phyloP scores from a whole-genome alignment of 176 grass and related monocot genomes.

The Zizania latifolia region DNA sequence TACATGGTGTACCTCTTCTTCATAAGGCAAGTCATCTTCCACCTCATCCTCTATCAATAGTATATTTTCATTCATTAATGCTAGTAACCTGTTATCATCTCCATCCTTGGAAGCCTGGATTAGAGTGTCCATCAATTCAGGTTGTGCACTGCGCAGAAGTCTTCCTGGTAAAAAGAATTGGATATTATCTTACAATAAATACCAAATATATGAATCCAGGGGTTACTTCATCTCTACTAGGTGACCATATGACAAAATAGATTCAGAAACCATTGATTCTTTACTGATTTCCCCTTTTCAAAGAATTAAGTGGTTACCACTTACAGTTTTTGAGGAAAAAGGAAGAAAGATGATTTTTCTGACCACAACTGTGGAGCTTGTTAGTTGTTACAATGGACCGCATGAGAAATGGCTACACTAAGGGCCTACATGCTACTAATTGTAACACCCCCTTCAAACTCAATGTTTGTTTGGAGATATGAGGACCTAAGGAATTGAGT shows the following conservation, averaged over 20 bases:
- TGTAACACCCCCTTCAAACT: too few species aligned
- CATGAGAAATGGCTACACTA: background rate
- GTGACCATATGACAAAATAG: background rate
- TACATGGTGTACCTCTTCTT: constrained; percentile 45
- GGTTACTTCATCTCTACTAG: background rate
- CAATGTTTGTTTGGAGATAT: background rate
- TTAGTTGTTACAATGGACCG: background rate
- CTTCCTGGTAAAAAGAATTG: constrained; percentile 50
- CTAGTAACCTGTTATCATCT: constrained; percentile 46
- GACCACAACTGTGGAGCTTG: background rate
- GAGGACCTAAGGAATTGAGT: background rate
- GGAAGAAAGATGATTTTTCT: too few species aligned
- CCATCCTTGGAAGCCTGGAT: constrained; percentile 83
- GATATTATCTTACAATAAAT: constrained; percentile 2
- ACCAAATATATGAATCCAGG: background rate
- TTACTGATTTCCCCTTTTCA: background rate
- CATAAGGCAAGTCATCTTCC: constrained; percentile 32
- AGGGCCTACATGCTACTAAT: background rate
- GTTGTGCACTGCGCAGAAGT: constrained; percentile 72
- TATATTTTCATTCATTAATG: constrained; percentile 36
- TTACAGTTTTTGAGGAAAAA: too few species aligned
- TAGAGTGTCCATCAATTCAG: constrained; percentile 90
- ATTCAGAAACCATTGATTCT: background rate
- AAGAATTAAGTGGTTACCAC: background rate
- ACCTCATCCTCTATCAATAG: constrained; percentile 43